phyloP scores from a whole-genome alignment of 2,329 filamentous ascomycete species.

The Chaetomium sp. region DNA sequence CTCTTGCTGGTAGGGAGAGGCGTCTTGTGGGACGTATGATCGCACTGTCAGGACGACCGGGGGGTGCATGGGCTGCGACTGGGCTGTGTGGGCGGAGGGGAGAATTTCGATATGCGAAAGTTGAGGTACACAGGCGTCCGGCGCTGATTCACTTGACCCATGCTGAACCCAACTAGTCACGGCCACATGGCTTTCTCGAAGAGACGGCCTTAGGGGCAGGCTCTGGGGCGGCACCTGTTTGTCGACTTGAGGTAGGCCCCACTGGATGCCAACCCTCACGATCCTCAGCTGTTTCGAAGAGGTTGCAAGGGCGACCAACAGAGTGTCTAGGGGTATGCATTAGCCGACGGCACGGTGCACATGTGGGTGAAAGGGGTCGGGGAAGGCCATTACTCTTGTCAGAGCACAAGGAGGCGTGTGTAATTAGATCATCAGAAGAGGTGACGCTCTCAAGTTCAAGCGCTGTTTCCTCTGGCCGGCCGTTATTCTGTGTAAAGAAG shows the following conservation, averaged over 20 bases:
- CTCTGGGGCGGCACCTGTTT: slow-evolving; percentile 53
- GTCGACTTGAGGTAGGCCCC: slow-evolving; percentile 65
- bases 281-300: slow-evolving; percentile 72
- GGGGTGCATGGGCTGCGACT: slow-evolving; percentile 39
- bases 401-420: slow-evolving; percentile 74
- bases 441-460: slow-evolving; percentile 74
- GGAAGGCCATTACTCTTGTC: slow-evolving; percentile 63
- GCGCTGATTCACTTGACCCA: slow-evolving; percentile 46
- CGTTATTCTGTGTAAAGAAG: slow-evolving; percentile 74
- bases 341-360: slow-evolving; percentile 21
- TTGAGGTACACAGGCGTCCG: slow-evolving; percentile 58
- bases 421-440: slow-evolving; percentile 73
- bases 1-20: slow-evolving; percentile 62
- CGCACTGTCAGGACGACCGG: slow-evolving; percentile 73
- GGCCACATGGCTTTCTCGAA: slow-evolving; percentile 59
- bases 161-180: slow-evolving; percentile 59
- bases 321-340: slow-evolving; percentile 43
- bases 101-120: slow-evolving; percentile 77
- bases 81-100: slow-evolving; percentile 57
- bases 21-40: slow-evolving; percentile 58
- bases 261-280: slow-evolving; percentile 72
- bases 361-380: not conserved
- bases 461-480: slow-evolving; percentile 69
- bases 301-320: slow-evolving; percentile 69
- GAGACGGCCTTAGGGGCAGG: slow-evolving; percentile 52